Conservation (phyloP, 495 filamentous ascomycete genomes). For the Astrothelium subdiscretum region DNA sequence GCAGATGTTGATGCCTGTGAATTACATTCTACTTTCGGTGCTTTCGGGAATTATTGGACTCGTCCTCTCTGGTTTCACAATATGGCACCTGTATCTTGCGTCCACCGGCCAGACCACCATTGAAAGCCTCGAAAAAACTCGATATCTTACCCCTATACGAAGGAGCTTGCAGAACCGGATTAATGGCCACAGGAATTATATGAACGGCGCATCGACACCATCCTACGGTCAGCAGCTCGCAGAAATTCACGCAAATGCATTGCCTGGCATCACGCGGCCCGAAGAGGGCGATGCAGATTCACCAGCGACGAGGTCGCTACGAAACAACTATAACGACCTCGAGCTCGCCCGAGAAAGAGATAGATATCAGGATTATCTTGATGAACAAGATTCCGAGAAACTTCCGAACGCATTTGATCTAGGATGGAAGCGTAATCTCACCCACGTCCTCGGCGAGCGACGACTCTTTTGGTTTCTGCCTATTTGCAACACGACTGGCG, state of each 20-base stretch:
- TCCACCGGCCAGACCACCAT: conserved; percentile 78
- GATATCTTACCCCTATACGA: conserved; percentile 72
- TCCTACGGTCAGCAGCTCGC: conserved; percentile 63
- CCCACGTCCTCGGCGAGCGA: conserved; percentile 65
- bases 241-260: conserved; percentile 70
- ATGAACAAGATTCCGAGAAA: conserved; percentile 74
- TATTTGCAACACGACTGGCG: conserved; percentile 68
- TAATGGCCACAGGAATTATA: conserved; percentile 39
- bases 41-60: conserved; percentile 83
- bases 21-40: conserved; percentile 77
- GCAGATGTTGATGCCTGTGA: conserved; percentile 59
- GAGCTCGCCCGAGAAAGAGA: conserved; percentile 60
- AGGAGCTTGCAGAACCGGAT: conserved; percentile 48
- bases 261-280: conserved; percentile 66
- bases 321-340: conserved; percentile 54
- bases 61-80: conserved; percentile 79
- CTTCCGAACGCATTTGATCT: conserved; percentile 89
- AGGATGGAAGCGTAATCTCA: conserved; percentile 67
- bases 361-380: conserved; percentile 77
- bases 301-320: conserved; percentile 39
- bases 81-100: conserved; percentile 83
- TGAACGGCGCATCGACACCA: background rate
- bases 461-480: conserved; percentile 69
- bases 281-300: conserved; percentile 62
- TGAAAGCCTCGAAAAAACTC: conserved; percentile 85